Evolutionary conservation across 495 filamentous ascomycete species (phyloP).

Genomic region (Neurospora sp.): DNA sequence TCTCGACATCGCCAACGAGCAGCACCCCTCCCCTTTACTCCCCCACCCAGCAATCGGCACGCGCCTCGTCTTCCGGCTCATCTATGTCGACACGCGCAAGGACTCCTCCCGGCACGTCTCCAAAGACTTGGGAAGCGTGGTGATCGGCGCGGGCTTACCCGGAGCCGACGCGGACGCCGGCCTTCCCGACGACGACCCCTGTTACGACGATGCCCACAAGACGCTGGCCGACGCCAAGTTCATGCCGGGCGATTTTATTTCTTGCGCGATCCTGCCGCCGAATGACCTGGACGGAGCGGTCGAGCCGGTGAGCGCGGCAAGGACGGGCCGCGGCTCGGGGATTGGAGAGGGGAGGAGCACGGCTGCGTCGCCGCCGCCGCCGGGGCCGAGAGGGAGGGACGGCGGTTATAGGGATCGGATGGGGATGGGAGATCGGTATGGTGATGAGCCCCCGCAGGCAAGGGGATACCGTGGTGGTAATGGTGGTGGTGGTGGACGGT

Average conservation of each 20-base stretch:
- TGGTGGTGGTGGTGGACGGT: neutral
- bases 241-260: constrained; percentile 81
- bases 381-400: constrained; percentile 6
- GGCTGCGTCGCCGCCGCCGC: constrained; percentile 30
- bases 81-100: constrained; percentile 69
- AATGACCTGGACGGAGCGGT: constrained; percentile 59
- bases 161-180: constrained; percentile 1
- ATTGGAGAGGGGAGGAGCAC: constrained; percentile 23
- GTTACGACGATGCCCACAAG: constrained; percentile 39
- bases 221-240: constrained; percentile 67
- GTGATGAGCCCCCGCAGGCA: neutral
- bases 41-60: constrained; percentile 71
- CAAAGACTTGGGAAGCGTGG: constrained; percentile 73
- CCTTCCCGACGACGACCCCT: neutral
- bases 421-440: neutral
- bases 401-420: constrained; percentile 6
- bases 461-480: neutral
- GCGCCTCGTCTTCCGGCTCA: constrained; percentile 72
- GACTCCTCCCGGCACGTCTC: constrained; percentile 51
- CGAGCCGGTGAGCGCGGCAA: constrained; percentile 38
- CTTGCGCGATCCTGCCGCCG: constrained; percentile 69
- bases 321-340: constrained; percentile 27
- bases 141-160: constrained; percentile 49
- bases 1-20: constrained; percentile 41
- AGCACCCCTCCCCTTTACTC: constrained; percentile 35